Evolutionary conservation across 2,329 filamentous ascomycete genomes (phyloP), one percentile per base, ranked within the genome.

Genomic region (Claviceps capensis): DNA sequence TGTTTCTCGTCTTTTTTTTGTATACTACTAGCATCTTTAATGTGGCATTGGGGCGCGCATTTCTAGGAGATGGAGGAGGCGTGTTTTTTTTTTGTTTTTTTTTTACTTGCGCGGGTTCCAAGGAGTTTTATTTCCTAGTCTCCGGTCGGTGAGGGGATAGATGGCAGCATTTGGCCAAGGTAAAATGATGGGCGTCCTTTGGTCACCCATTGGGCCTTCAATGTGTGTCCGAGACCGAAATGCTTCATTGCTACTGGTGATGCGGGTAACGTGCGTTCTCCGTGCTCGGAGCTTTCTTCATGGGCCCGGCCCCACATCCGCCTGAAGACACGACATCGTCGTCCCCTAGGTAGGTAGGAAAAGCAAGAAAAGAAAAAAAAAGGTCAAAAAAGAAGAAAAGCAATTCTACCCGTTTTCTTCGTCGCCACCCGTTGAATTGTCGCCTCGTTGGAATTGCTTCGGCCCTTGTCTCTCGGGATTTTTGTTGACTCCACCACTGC

Each of bases 11-110:
- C 11, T 1, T 30, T 36, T 41, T 50, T 50, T 49, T 53, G 52
- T 53, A 53, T 48, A 53, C 17, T 48, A 44, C 22, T 43, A 52
- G 45, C 44, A 52, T 47, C 17, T 16, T 30, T 41, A 19, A 41
- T 48, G 17, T 23, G 37, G 44, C 46, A 48, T 17, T 36, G 5
- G 42, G 19, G 43, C 47, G 45, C 26, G 47, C 26, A 17, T 8
- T 22, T 14, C 8, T 17, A 26, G 17, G 41, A 22, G 46, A 36
- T 7, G n/a, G 19, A 14, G 23, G 42, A 44, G 42, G 42, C 19
- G 42, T 22, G 17, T 23, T 11, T n/a, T 41, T 9, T 43, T 19
- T 19, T n/a, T n/a, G n/a, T n/a, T 19, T 19, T 19, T 19, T 43
- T 23, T 19, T 23, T 14, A 16, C 37, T 40, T 17, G 1, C 7